Conservation (phyloP, 371 early-diverging fungal genomes). For the Mucor circinelloides region DNA sequence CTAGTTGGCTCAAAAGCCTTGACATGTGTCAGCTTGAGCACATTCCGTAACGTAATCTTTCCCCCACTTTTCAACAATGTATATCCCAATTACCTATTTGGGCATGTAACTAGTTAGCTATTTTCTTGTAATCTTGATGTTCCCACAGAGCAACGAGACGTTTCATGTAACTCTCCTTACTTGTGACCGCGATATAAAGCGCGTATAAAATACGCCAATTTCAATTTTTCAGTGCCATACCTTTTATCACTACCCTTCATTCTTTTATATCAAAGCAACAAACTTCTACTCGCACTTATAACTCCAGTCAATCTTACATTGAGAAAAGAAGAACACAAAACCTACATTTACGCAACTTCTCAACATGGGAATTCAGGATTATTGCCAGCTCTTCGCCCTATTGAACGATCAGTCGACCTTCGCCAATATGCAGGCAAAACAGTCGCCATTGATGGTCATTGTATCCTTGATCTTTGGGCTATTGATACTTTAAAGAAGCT, state of each 20-base stretch:
- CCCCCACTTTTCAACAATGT: too few relatives aligned
- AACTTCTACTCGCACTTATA: not conserved
- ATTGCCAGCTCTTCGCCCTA: constrained; percentile 74
- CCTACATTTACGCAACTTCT: not conserved
- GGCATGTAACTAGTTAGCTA: too few relatives aligned
- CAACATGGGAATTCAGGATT: constrained; percentile 90
- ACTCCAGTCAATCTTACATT: not conserved
- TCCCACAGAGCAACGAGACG: too few relatives aligned
- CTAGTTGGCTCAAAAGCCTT: too few relatives aligned
- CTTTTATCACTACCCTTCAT: not conserved
- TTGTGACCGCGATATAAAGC: not conserved
- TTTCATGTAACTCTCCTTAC: too few relatives aligned
- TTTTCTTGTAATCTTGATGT: not conserved
- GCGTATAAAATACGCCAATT: not conserved
- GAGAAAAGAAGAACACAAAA: not conserved
- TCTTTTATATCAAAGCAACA: not conserved
- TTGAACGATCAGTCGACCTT: constrained; percentile 67
- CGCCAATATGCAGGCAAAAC: constrained; percentile 70
- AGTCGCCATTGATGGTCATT: constrained; percentile 91
- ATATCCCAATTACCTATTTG: too few relatives aligned
- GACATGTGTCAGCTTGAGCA: too few relatives aligned
- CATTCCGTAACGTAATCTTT: too few relatives aligned
- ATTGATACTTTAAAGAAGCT: constrained; percentile 82
- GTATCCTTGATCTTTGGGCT: constrained; percentile 91
- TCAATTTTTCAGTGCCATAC: too few relatives aligned